Evolutionary conservation across 768 basidiomycete species (phyloP).

Genomic region (Psilocybe sp.): DNA sequence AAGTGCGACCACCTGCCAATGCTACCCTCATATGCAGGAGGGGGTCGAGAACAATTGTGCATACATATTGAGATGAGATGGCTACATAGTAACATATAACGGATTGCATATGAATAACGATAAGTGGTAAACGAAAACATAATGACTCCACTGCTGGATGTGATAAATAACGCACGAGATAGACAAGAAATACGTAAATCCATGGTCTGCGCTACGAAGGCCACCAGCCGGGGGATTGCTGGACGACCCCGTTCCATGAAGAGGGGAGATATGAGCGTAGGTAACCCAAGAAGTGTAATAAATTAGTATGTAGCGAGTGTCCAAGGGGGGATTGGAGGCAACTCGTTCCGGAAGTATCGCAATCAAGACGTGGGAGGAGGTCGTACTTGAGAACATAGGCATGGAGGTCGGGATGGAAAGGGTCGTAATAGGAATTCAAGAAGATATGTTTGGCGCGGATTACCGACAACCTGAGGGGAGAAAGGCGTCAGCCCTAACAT

Average conservation of each 20-base stretch:
- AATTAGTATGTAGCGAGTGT: constrained; percentile 9
- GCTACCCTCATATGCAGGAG: no score
- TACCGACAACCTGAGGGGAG: constrained; percentile 37
- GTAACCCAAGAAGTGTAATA: constrained; percentile 11
- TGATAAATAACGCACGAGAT: no score
- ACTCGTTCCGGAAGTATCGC: constrained; percentile 31
- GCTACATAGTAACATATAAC: no score
- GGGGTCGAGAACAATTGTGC: no score
- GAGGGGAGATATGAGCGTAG: constrained; percentile 14
- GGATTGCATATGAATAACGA: no score
- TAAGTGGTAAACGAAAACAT: no score
- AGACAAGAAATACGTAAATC: background rate
- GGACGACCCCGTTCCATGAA: constrained; percentile 11
- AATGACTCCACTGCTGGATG: no score
- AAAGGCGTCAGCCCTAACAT: constrained; percentile 6
- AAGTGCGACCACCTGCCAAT: background rate
- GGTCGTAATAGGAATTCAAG: constrained; percentile 75
- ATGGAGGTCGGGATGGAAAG: constrained; percentile 72
- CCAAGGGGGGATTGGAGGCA: constrained; percentile 15
- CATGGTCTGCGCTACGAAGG: constrained; percentile 11
- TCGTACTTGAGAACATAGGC: constrained; percentile 45
- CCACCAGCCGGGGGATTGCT: constrained; percentile 10
- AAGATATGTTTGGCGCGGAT: constrained; percentile 54
- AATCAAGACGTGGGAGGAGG: constrained; percentile 31
- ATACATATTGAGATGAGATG: no score